Evolutionary conservation across 768 basidiomycete genomes (phyloP).

Genomic region (Chiua virens): DNA sequence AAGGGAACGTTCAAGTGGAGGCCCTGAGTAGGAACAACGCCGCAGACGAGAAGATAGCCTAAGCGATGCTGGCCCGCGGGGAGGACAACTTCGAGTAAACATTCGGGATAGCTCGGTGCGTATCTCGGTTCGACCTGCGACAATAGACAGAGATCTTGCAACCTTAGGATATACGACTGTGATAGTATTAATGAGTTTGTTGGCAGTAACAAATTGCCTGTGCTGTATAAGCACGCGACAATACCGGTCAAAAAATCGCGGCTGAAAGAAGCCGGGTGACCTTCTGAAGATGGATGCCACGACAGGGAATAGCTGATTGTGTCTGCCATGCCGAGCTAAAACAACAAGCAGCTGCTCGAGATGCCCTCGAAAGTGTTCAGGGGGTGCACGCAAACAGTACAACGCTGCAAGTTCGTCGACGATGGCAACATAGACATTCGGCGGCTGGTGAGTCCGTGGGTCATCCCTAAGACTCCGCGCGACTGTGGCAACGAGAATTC

Average conservation of each 20-base stretch:
- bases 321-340: constrained; percentile 40
- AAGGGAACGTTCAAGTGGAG: constrained; percentile 14
- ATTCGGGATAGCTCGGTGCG: constrained; percentile 11
- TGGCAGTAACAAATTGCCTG: constrained; percentile 39
- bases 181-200: constrained; percentile 29
- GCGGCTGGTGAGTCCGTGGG: constrained; percentile 30
- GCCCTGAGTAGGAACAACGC: constrained; percentile 1
- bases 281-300: constrained; percentile 39
- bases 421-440: constrained; percentile 33
- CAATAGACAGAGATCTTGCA: constrained; percentile 9
- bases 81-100: not conserved
- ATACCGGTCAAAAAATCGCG: constrained; percentile 36
- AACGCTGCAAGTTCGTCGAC: constrained; percentile 35
- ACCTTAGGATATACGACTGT: constrained; percentile 9
- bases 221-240: constrained; percentile 40
- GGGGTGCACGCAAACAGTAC: constrained; percentile 36
- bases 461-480: constrained; percentile 38
- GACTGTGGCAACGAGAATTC: constrained; percentile 39
- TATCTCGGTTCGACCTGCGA: constrained; percentile 2
- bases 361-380: constrained; percentile 40
- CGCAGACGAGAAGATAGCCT: constrained; percentile 18
- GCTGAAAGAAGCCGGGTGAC: constrained; percentile 41
- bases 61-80: constrained; percentile 12
- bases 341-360: constrained; percentile 44
- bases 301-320: constrained; percentile 37